These are phyloP conservation scores for Odontarrhena argentea DNA, from an alignment of 345 rosid genomes.

Conservation along the genomic window DNA sequence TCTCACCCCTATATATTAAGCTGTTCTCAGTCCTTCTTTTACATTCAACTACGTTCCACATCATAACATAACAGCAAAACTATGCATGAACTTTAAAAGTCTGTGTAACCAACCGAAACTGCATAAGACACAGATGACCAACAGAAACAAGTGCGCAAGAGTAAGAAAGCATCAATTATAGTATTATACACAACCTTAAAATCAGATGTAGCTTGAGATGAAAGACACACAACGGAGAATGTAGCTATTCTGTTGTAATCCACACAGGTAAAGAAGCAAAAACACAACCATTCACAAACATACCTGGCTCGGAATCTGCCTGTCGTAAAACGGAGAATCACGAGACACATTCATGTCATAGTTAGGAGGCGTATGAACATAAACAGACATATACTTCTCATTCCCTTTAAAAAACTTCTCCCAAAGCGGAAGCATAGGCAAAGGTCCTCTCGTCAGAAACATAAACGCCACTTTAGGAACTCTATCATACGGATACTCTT, in stretches of 20 bases:
- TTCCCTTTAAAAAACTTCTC: constrained; percentile 83
- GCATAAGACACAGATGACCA: constrained; percentile 7
- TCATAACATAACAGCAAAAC: constrained; percentile 15
- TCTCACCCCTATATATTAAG: background rate
- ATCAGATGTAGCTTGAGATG: background rate
- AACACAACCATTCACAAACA: background rate
- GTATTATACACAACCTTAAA: background rate
- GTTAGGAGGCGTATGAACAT: constrained; percentile 64
- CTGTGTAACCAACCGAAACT: constrained; percentile 28
- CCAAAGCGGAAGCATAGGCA: constrained; percentile 89
- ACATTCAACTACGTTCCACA: constrained; percentile 15
- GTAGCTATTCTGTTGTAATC: background rate
- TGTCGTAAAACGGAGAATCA: constrained; percentile 62
- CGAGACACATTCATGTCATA: constrained; percentile 56
- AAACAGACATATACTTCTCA: constrained; percentile 56
- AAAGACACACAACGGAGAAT: background rate
- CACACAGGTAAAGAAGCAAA: background rate
- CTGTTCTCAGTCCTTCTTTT: constrained; percentile 10
- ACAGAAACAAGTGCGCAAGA: constrained; percentile 8
- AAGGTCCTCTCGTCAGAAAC: constrained; percentile 89
- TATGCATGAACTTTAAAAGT: background rate
- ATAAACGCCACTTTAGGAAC: constrained; percentile 83
- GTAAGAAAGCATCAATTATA: background rate
- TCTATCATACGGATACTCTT: constrained; percentile 62
- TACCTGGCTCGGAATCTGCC: constrained; percentile 89